Conservation (phyloP, 176 grass and related monocot species). For the Carex littledalei region DNA sequence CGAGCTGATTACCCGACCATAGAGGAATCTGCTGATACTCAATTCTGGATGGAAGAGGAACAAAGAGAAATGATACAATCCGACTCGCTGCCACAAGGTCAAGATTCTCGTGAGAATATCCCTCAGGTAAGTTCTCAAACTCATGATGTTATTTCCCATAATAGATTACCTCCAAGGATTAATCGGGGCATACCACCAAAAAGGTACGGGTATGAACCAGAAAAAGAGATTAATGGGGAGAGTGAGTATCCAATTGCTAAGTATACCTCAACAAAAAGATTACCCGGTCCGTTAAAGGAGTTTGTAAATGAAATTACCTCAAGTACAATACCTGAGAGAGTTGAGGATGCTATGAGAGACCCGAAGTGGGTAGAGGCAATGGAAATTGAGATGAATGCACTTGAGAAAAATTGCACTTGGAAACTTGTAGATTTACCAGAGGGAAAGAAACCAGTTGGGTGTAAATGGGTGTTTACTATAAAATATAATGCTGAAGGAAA, state of each 20-base stretch:
- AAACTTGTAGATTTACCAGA: too few species aligned
- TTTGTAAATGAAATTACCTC: not conserved
- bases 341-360: too few species aligned
- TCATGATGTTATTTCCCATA: not conserved
- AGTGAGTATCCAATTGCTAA: not conserved
- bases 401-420: too few species aligned
- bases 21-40: too few species aligned
- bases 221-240: not conserved
- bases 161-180: not conserved
- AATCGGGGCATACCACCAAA: not conserved
- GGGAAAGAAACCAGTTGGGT: too few species aligned
- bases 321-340: too few species aligned
- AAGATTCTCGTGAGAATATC: not conserved
- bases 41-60: too few species aligned
- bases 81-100: not conserved
- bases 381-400: too few species aligned
- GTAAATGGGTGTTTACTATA: too few species aligned
- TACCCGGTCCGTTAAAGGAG: not conserved
- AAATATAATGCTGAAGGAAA: too few species aligned
- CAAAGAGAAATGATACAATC: not conserved
- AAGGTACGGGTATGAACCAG: not conserved
- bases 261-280: not conserved
- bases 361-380: too few species aligned
- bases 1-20: too few species aligned
- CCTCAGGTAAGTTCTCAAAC: not conserved